Evolutionary conservation across 2,329 filamentous ascomycete species (phyloP), one percentile per base, ranked within the genome.

Genomic region (Phaeosphaeria sp.): DNA sequence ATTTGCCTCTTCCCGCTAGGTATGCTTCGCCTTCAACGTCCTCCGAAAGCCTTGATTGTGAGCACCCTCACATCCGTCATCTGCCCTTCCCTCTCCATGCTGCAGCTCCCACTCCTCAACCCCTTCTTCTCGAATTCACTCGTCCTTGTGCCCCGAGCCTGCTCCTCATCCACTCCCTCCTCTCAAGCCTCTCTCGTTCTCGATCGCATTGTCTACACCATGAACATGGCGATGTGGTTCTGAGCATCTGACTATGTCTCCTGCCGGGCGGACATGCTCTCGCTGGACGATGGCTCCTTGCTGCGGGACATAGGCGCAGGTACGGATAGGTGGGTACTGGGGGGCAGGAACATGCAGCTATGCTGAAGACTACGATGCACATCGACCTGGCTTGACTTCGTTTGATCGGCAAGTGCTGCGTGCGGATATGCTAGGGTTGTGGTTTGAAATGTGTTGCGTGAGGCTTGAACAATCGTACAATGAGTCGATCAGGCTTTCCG

Each of bases 311-410:
- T 11, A 61, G 56, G 9, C 62, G 59, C 9, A 66, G 47, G 54
- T 70, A 68, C 0, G 69, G 69, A 9, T 44, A 55, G 13, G 48
- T 46, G 2, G 68, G 69, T 9, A 42, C 36, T 0, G 70, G 66
- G 1, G 71, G 68, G 30, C 72, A 75, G n/a, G 60, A 57, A 54
- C 72, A 75, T 8, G 46, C 53, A 15, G 50, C 45, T 15, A 48
- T 42, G n/a, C 50, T 36, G 60, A 71, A 75, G 45, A 67, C 39
- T 27, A 72, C 59, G 25, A 51, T 39, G 53, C 71, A 75, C 72
- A 74, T 74, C 30, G 44, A 8, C 30, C 9, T 18, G 33, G 15
- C 22, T 40, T 49, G 44, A 40, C 45, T 25, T 44, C 27, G 21
- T 25, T 49, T 21, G 40, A 13, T 3, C 30, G 30, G 30, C 30